Percentiles rank a stretch among this genome's conserved stretches.
Evolutionary conservation across 2,329 filamentous ascomycete genomes (phyloP).

Genomic region (Exophiala sp.): DNA sequence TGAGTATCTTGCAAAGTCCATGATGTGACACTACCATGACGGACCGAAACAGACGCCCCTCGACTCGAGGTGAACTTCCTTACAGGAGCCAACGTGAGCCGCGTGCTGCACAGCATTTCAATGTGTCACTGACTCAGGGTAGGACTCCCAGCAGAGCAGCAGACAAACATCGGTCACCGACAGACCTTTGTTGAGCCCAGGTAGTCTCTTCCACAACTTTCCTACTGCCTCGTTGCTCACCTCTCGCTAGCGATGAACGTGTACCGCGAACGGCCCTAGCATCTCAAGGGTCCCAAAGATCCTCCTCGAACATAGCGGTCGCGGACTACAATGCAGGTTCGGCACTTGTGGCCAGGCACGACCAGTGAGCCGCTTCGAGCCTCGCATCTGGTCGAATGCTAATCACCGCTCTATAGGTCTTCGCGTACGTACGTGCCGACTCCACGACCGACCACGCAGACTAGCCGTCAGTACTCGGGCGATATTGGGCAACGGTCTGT

Average conservation of each 20-base stretch:
- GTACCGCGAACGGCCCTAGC: not conserved
- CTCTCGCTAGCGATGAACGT: not conserved
- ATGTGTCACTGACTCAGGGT: not conserved
- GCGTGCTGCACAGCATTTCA: too few species aligned
- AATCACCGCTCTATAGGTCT: not conserved
- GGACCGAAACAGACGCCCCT: not conserved
- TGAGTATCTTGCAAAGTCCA: not conserved
- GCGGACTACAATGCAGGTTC: not conserved
- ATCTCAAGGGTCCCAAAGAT: not conserved
- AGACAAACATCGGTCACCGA: not conserved
- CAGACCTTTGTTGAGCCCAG: not conserved
- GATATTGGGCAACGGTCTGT: not conserved
- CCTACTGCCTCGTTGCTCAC: not conserved
- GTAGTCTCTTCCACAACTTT: not conserved
- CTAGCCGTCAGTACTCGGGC: not conserved
- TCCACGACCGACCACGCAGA: not conserved
- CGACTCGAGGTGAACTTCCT: not conserved
- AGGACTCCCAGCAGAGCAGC: not conserved
- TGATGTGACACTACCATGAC: not conserved
- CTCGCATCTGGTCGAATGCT: not conserved
- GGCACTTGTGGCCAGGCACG: not conserved
- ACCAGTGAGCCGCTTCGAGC: not conserved
- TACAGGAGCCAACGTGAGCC: not conserved
- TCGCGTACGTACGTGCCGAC: not conserved
- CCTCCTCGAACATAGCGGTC: not conserved